Conservation (phyloP, 495 filamentous ascomycete genomes). For the Aspergillus ostianus region DNA sequence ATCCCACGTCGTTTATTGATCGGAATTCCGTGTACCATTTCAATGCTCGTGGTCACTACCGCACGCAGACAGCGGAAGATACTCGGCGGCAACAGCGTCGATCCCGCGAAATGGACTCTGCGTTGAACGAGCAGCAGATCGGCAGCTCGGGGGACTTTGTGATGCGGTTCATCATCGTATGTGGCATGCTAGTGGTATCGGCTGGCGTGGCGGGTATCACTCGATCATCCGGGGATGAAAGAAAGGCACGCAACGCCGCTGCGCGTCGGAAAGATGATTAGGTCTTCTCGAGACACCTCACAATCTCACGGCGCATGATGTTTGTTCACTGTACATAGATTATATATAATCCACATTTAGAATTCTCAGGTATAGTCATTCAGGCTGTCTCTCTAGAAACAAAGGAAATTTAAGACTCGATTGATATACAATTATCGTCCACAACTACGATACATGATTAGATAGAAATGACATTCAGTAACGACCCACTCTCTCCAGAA, state of each 20-base stretch:
- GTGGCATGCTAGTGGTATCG: conserved; percentile 34
- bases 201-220: conserved; percentile 23
- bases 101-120: conserved; percentile 20
- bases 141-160: conserved; percentile 34
- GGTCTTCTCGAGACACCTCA: background rate
- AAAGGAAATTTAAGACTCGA: conserved; percentile 38
- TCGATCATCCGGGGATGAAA: conserved; percentile 10
- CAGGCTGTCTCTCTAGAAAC: conserved; percentile 10
- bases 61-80: conserved; percentile 64
- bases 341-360: background rate
- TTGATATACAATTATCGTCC: conserved; percentile 40
- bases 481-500: background rate
- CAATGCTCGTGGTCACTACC: conserved; percentile 65
- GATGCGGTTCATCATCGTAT: conserved; percentile 46
- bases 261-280: conserved; percentile 8
- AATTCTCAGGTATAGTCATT: background rate
- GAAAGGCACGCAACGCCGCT: conserved; percentile 4
- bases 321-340: background rate
- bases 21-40: conserved; percentile 61
- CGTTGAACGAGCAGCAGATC: conserved; percentile 30
- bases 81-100: conserved; percentile 43
- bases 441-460: conserved; percentile 38
- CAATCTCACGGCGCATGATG: background rate
- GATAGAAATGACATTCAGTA: background rate
- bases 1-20: conserved; percentile 43